Evolutionary conservation across 1,284 basidiomycete species (phyloP), one percentile per base, ranked within the genome.

Genomic region (Irpex rosettiformis): DNA sequence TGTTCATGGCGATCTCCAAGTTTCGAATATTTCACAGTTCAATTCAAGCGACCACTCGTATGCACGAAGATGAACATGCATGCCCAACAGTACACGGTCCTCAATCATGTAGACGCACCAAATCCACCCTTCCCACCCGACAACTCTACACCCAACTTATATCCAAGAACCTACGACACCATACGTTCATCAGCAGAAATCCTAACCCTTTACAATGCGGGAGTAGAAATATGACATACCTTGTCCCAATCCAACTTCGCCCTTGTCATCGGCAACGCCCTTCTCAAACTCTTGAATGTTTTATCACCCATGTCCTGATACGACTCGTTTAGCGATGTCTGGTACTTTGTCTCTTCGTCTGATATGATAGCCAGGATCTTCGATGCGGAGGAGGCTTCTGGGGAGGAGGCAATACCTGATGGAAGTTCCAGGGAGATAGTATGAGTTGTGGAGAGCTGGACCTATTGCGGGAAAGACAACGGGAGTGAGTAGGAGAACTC

Each of bases 161-260:
- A 96, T 18, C 91, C 91, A 56, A 85, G 77, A 7, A 92, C 88
- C 89, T 91, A n/a, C 56, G 85, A 77, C 7, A 92, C 87, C 89
- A 90, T n/a, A 59, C 25, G 13, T 24, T 3, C 21, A 54, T 8
- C 40, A 13, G 22, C 48, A 11, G 21, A 7, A n/a, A 54, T 40
- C 43, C 8, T 18, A 16, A 6, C 21, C 16, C 49, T 29, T 2
- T 29, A 16, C 16, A 57, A 25, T 28, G 11, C 29, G 25, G 48
- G 5, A 27, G 8, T 10, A 3, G 49, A 55, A n/a, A n/a, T n/a
- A n/a, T n/a, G n/a, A 61, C 78, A 48, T 58, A 93, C 93, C 80
- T 90, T 94, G 63, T 95, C 94, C 95, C 94, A 96, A 64, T 96
- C 94, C 54, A 96, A 75, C 75, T 96, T 96, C 70, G 94, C 91